Percentiles rank a stretch among this genome's conserved stretches.
Evolutionary conservation across 139 green algal genomes (phyloP).

Genomic region (Zygnema circumcarinatum): DNA sequence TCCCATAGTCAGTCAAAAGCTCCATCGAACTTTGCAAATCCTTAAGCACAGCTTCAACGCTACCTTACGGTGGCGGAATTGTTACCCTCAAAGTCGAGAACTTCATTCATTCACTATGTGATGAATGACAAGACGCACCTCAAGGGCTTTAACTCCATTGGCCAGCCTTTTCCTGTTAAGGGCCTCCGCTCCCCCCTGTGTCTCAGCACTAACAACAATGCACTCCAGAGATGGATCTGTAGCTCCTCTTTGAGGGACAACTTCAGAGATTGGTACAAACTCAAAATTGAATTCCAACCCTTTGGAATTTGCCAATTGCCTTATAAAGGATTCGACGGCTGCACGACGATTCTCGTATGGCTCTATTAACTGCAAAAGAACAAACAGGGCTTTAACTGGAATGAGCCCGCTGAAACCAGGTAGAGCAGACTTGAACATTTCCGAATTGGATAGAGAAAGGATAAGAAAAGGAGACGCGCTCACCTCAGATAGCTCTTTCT

Average conservation of each 20-base stretch:
- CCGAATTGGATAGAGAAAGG: no score
- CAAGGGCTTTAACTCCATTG: conserved; percentile 12
- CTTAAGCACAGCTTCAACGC: no score
- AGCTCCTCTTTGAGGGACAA: conserved; percentile 18
- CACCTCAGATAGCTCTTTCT: conserved; percentile 43
- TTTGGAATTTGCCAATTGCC: not conserved
- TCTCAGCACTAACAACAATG: conserved; percentile 50
- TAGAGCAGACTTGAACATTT: no score
- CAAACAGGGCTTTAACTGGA: not conserved
- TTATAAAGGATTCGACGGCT: conserved; percentile 4
- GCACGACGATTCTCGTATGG: conserved; percentile 14
- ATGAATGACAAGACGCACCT: no score
- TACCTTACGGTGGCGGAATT: no score
- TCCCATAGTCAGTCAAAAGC: not conserved
- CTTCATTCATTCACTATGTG: no score
- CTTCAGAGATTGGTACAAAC: conserved; percentile 29
- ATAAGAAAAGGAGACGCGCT: no score
- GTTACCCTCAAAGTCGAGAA: no score
- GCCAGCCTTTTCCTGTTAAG: conserved; percentile 6
- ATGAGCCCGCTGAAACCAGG: not conserved
- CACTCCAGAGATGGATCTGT: conserved; percentile 36
- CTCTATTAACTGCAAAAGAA: conserved; percentile 25
- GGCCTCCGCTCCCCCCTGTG: not conserved
- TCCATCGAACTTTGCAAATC: no score
- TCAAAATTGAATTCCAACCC: conserved; percentile 12